Conservation (phyloP, 2,329 filamentous ascomycete genomes). For the Pseudogymnoascus sp. region DNA sequence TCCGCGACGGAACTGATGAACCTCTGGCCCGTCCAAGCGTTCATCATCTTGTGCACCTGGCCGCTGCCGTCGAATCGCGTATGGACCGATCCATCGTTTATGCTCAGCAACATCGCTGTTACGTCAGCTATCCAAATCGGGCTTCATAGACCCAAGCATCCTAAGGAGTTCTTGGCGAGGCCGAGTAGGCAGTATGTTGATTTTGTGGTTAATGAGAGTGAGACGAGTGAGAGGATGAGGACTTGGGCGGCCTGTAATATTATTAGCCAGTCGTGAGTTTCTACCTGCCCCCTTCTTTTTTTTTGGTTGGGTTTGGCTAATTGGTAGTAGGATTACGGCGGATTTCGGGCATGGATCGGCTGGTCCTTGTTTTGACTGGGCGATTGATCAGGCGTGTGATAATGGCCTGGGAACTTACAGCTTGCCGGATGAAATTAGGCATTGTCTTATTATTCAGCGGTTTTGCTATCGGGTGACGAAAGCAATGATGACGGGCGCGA, state of each 20-base stretch:
- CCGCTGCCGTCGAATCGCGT: constrained; percentile 20
- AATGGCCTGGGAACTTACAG: constrained; percentile 3
- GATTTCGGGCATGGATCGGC: background rate
- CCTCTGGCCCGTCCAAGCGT: constrained; percentile 14
- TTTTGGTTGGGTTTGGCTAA: background rate
- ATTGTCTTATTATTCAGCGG: constrained; percentile 12
- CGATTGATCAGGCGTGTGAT: constrained; percentile 12
- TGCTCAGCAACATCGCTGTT: constrained; percentile 19
- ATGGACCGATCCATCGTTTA: constrained; percentile 17
- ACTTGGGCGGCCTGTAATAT: constrained; percentile 16
- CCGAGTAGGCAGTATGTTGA: background rate
- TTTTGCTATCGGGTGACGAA: constrained; percentile 11
- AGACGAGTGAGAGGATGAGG: constrained; percentile 4
- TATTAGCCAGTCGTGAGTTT: constrained; percentile 9
- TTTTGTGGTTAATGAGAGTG: background rate
- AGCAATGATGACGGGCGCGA: background rate
- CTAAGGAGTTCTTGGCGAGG: constrained; percentile 15
- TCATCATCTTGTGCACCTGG: constrained; percentile 19
- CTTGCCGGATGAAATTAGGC: constrained; percentile 9
- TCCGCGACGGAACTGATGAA: constrained; percentile 4
- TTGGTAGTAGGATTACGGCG: background rate
- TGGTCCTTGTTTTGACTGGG: constrained; percentile 11
- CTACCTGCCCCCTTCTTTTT: background rate
- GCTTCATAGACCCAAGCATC: constrained; percentile 17
- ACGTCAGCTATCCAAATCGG: constrained; percentile 20